Base-by-base conservation (phyloP, 148 eudicot genomes). In the Fallopia convolvulus region DNA sequence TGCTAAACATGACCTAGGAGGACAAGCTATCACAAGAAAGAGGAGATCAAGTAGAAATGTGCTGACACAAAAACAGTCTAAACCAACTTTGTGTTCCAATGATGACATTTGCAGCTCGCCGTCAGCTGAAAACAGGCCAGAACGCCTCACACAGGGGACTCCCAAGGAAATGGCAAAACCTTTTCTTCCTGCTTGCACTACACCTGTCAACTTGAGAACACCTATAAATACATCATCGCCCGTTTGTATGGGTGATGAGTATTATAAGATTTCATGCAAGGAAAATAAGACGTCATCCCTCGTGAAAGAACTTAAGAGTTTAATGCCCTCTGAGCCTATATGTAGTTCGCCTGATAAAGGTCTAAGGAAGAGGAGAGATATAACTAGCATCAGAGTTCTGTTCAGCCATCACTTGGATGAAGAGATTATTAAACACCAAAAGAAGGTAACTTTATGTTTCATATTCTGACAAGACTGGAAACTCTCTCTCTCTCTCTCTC, bases 391-490 rank as follows among this genome's bases (percentile, higher is more conserved):
- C 60, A 83, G 85, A 76, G 92, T 88, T 17, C 76, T 94, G 82
- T 92, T 94, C 88, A 94, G 98, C 86, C 89, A 82, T 83, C 98
- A 94, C 83, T 83, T 94, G 82, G 93, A 86, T 89, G 90, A 74
- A 41, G 89, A 94, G 80, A 81, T 80, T 73, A 80, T 88, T 74
- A 94, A 77, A 83, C 89, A 94, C 77, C 41, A 92, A 83, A 87
- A 88, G 80, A 95, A 92, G 99, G 99, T 91, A 79, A 30, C 74
- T 55, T 15, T 61, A 36, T 73, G 48, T 12, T 46, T 32, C 3
- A 15, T 74, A 8, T 49, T 21, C 20, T 23, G 33, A 48, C 14
- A 1, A 21, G 26, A 4, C 30, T 20, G 8, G 61, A 6, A 18
- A 1, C 26, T 26, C 30, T 26, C 30, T 26, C 30, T 26, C 30